Percentiles rank a stretch among this genome's conserved stretches.
These are phyloP conservation scores for Ophiocordyceps unilateralis DNA, from an alignment of 2,329 filamentous ascomycete species.

Conservation along the genomic window DNA sequence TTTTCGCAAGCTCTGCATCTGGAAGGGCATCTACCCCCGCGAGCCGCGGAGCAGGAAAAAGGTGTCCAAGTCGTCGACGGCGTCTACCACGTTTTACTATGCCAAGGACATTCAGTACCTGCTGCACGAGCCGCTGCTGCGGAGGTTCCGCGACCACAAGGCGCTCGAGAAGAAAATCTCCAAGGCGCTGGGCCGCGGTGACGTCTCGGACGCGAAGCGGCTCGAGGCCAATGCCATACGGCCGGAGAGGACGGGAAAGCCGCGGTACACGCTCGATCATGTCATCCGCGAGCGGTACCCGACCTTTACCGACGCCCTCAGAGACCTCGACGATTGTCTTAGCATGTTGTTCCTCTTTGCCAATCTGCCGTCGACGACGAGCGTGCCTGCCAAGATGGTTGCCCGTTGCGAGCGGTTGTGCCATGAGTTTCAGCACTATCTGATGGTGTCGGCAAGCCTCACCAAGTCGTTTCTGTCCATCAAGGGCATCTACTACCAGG, in stretches of 20 bases:
- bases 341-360: slow-evolving; percentile 97
- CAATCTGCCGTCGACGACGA: slow-evolving; percentile 77
- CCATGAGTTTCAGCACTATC: slow-evolving; percentile 94
- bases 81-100: slow-evolving; percentile 82
- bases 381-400: slow-evolving; percentile 89
- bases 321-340: slow-evolving; percentile 90
- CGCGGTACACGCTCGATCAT: slow-evolving; percentile 83
- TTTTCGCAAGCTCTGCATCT: slow-evolving; percentile 96
- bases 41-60: slow-evolving; percentile 96
- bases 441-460: slow-evolving; percentile 80
- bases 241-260: slow-evolving; percentile 79
- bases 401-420: slow-evolving; percentile 83
- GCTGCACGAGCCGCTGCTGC: slow-evolving; percentile 83
- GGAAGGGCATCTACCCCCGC: slow-evolving; percentile 97
- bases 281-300: slow-evolving; percentile 97
- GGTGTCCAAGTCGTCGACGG: slow-evolving; percentile 77
- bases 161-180: slow-evolving; percentile 95
- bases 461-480: slow-evolving; percentile 96
- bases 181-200: slow-evolving; percentile 75
- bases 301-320: slow-evolving; percentile 83
- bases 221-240: slow-evolving; percentile 74
- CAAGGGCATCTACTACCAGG: slow-evolving; percentile 99
- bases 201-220: slow-evolving; percentile 74
- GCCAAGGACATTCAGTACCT: slow-evolving; percentile 97
- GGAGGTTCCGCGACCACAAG: slow-evolving; percentile 96